Evolutionary conservation across 371 early-diverging fungal genomes (phyloP), one percentile per base, ranked within the genome.

Genomic region (Lichtheimia ornata): DNA sequence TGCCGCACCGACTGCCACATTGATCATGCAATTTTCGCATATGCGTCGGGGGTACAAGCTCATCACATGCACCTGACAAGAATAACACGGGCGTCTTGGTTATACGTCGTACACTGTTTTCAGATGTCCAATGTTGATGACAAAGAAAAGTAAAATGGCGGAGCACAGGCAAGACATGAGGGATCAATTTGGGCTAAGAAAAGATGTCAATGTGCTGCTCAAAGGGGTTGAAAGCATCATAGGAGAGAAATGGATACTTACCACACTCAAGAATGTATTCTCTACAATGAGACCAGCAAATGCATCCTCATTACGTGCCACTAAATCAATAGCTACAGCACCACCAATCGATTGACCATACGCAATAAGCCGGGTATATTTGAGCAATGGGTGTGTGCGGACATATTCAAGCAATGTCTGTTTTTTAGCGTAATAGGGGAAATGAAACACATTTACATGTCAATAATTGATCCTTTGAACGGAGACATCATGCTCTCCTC

Each of bases 281-380:
- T 98, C 98, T 30, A 98, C 69, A 18, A 97, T 90, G 13, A 97
- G 58, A 13, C 87, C 97, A 3, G 86, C 76, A 59, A 98, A 83
- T 62, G 79, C 67, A 43, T 83, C 85, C 62, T 90, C 85, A 67
- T 93, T 90, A 55, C 86, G 73, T 18, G 90, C 81, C 11, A 88
- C 91, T 22, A 91, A 69, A 71, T 94, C 84, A 59, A 97, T 91
- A 4, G 97, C 94, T 12, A 96, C 97, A 17, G 98, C 97, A 4
- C 97, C 98, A 44, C 98, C 98, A 56, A 98, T 84, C 28, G 94
- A 94, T 75, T 98, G 97, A 0, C 98, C 98, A 72, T 88, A 97
- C 0, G 93, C 86, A 30, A 97, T 76, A 45, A 98, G 70, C 64
- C 87, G 88, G 2, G 92, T 88, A 59, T 91, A 76, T 54, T 79